Evolutionary conservation across 2,329 filamentous ascomycete species (phyloP).

Genomic region (Thelonectria olida): DNA sequence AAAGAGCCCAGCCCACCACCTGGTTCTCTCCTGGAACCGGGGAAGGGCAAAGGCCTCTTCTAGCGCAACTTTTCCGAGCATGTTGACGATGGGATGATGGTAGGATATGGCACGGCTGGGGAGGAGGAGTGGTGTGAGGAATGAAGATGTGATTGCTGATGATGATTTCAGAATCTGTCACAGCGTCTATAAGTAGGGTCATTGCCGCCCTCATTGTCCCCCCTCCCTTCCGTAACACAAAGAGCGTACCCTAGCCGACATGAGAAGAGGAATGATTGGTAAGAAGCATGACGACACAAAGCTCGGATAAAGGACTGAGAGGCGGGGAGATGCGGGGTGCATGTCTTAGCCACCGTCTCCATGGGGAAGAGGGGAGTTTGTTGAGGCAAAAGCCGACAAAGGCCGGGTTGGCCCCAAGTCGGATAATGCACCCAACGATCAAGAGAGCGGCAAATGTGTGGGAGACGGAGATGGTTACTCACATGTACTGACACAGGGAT

Average conservation of each 20-base stretch:
- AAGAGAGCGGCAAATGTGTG: too few relatives aligned
- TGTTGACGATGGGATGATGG: conserved; percentile 37
- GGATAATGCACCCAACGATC: background rate
- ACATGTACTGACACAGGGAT: too few relatives aligned
- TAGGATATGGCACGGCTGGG: background rate
- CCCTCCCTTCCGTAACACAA: background rate
- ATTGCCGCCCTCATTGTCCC: background rate
- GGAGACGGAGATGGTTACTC: too few relatives aligned
- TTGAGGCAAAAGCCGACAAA: background rate
- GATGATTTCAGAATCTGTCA: background rate
- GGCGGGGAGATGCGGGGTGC: background rate
- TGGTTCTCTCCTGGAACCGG: conserved; percentile 64
- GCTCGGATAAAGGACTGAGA: background rate
- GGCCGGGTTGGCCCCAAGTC: background rate
- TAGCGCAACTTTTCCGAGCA: conserved; percentile 69
- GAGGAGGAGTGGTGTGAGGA: background rate
- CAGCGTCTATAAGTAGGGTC: background rate
- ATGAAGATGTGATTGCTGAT: background rate
- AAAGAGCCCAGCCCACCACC: conserved; percentile 70
- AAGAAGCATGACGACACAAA: background rate
- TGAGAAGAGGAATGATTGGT: background rate
- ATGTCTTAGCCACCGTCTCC: background rate
- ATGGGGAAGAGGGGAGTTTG: too few relatives aligned
- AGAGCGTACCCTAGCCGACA: background rate
- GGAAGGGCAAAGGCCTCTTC: conserved; percentile 71